phyloP scores from a whole-genome alignment of 2,329 filamentous ascomycete genomes.

The Colletotrichum simmondsii region DNA sequence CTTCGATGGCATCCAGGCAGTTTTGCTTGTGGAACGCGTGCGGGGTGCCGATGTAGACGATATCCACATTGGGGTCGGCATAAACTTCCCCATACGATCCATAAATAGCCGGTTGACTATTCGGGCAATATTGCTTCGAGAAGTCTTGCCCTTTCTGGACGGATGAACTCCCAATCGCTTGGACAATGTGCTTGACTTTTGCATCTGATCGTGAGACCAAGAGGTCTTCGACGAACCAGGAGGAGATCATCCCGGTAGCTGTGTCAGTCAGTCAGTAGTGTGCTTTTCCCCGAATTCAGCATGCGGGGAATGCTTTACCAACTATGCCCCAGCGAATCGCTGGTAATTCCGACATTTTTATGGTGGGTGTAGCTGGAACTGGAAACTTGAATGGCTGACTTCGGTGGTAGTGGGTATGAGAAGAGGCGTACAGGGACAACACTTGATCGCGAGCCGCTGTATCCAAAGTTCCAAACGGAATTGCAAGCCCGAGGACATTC shows the following conservation, averaged over 20 bases:
- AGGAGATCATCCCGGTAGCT: constrained; percentile 52
- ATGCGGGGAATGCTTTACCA: neutral
- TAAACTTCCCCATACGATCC: constrained; percentile 53
- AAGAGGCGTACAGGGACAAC: too few species aligned
- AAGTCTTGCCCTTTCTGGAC: constrained; percentile 51
- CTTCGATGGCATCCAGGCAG: constrained; percentile 53
- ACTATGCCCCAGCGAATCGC: constrained; percentile 48
- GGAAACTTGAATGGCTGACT: too few species aligned
- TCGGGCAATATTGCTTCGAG: constrained; percentile 44
- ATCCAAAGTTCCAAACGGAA: too few species aligned
- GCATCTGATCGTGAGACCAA: constrained; percentile 47
- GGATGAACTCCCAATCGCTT: constrained; percentile 54
- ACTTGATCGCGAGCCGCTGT: too few species aligned
- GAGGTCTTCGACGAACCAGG: constrained; percentile 56
- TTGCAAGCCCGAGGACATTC: too few species aligned
- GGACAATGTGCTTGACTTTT: constrained; percentile 52
- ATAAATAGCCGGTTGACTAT: constrained; percentile 46
- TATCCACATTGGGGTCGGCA: constrained; percentile 52
- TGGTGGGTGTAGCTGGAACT: too few species aligned
- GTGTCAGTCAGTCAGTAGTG: neutral
- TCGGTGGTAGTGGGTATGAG: too few species aligned
- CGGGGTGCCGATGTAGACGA: constrained; percentile 58
- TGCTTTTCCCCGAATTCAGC: neutral
- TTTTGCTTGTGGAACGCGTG: constrained; percentile 56
- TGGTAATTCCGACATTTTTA: constrained; percentile 16